Base-by-base conservation (phyloP, 108 stramenopile species). In the Poteriospumella lacustris region DNA sequence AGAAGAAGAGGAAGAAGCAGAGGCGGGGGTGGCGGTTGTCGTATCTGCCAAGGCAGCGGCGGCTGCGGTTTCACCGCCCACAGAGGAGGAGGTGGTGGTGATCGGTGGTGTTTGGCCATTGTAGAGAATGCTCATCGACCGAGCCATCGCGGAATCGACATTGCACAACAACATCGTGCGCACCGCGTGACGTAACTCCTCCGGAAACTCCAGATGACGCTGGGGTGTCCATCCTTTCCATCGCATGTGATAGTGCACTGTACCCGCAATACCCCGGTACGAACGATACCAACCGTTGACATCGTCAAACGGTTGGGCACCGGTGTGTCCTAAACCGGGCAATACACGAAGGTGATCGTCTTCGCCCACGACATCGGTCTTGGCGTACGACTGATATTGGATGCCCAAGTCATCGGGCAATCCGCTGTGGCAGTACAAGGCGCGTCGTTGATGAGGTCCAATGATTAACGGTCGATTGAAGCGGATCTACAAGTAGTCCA, bases 241-340 rank as follows among this genome's bases (percentile, higher is more conserved):
- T 12, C 33, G 12, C 19, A 19, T 19, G 40, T 15, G 26, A 33
- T 73, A 73, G 26, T 24, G 12, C 5, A 73, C 19, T 3, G 9
- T 5, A 29, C 70, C 70, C 5, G 70, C 70, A 26, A 73, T 33
- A 26, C 70, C 70, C 28, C 70, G 43, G 36, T 73, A 73, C 12
- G 70, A 15, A 29, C 70, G 43, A 73, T 73, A 73, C 70, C 70
- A 73, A 44, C 70, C 70, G 5, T 38, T 24, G 28, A 42, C 9
- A 19, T 73, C 70, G 19, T 73, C 70, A 24, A 73, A 73, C 33
- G 70, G 70, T 26, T 39, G 3, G 9, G 70, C 26, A 3, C 70
- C 70, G 5, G 70, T 73, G 42, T 73, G 70, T 42, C 70, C 70
- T 38, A 73, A 73, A 3, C 70, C 70, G 5, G 70, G 70, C 9